Conservation (phyloP, 1,284 basidiomycete species). For the Malassezia slooffiae region DNA sequence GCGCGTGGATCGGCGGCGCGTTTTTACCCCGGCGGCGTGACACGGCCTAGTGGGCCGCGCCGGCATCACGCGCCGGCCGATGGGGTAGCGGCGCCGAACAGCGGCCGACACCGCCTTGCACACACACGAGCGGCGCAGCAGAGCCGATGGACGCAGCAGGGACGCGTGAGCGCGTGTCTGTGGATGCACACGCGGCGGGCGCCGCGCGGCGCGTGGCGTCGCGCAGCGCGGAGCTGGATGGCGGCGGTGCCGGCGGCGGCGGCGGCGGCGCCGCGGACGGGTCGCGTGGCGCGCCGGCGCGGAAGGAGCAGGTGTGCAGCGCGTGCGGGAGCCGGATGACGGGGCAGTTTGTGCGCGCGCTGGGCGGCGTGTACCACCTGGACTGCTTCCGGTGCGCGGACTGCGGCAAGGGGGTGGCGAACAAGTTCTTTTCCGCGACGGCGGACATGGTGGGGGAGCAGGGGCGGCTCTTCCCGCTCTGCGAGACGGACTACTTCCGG, state of each 20-base stretch:
- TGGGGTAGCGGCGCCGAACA: too few species aligned
- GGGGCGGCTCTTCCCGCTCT: constrained; percentile 48
- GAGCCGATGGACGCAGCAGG: too few species aligned
- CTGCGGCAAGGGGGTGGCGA: constrained; percentile 87
- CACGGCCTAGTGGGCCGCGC: too few species aligned
- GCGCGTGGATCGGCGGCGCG: too few species aligned
- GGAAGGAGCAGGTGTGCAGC: constrained; percentile 32
- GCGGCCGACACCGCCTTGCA: too few species aligned
- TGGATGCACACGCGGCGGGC: too few species aligned
- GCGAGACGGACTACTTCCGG: constrained; percentile 94
- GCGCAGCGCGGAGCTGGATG: not conserved
- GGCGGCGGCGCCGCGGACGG: too few species aligned
- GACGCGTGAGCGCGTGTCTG: too few species aligned
- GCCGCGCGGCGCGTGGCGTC: too few species aligned
- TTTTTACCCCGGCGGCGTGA: too few species aligned
- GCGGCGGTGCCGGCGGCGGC: not conserved
- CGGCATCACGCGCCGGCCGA: too few species aligned
- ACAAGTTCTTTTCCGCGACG: constrained; percentile 82
- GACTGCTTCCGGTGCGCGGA: constrained; percentile 91
- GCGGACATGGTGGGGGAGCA: constrained; percentile 55
- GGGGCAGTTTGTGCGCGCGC: constrained; percentile 88
- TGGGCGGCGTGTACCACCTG: constrained; percentile 86
- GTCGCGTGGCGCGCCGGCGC: not conserved
- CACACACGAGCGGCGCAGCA: not conserved
- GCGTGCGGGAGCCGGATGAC: constrained; percentile 53